These are phyloP conservation scores for Paramecium pentaurelia DNA, from an alignment of 73 alveolate genomes.

Conservation along the genomic window DNA sequence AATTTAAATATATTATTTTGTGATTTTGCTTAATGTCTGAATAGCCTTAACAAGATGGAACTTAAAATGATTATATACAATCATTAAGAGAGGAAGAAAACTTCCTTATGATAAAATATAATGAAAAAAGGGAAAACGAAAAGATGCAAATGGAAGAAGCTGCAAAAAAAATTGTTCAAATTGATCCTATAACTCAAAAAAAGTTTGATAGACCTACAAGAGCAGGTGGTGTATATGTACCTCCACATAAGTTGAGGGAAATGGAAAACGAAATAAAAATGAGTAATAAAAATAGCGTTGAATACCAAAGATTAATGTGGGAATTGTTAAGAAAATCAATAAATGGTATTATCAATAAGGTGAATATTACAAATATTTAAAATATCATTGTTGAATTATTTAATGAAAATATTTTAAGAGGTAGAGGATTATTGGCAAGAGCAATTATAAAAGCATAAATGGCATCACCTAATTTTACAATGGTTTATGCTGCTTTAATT, in stretches of 20 bases:
- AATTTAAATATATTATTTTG: background rate
- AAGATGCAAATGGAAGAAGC: conserved; percentile 37
- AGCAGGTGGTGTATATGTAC: conserved; percentile 95
- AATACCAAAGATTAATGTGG: conserved; percentile 98
- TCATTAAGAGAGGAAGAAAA: conserved; percentile 42
- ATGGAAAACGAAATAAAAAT: conserved; percentile 88
- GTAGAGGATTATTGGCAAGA: conserved; percentile 96
- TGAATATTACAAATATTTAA: conserved; percentile 86
- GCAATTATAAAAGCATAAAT: conserved; percentile 91
- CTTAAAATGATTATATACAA: background rate
- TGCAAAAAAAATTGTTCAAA: background rate
- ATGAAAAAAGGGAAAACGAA: conserved; percentile 14
- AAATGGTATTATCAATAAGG: conserved; percentile 97
- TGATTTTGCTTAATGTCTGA: background rate
- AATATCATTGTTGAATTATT: conserved; percentile 94
- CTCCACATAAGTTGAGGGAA: conserved; percentile 89
- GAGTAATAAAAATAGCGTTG: conserved; percentile 89
- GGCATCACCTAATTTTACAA: conserved; percentile 94
- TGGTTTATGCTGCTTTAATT: conserved; percentile 97
- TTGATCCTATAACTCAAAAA: background rate
- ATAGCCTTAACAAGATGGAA: background rate
- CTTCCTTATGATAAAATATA: background rate
- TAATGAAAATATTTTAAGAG: conserved; percentile 98
- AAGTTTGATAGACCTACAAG: conserved; percentile 56
- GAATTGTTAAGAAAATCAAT: conserved; percentile 96